Percentiles rank a stretch among this genome's conserved stretches.
Evolutionary conservation across 1,139 yeast genomes (phyloP).

Genomic region (Pneumocystis jirovecii): DNA sequence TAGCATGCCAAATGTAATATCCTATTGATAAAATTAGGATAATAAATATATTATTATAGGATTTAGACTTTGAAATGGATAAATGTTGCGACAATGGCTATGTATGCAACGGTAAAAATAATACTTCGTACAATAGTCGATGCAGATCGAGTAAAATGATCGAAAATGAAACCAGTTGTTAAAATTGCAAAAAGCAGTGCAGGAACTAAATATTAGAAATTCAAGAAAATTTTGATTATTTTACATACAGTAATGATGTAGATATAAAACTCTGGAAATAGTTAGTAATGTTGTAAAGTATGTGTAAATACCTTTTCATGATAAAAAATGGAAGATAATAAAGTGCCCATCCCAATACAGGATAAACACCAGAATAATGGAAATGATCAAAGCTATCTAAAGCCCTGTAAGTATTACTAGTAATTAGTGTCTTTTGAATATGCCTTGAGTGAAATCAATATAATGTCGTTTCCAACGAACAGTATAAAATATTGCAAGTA

Average conservation of each 20-base stretch:
- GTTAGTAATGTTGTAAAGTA: neutral
- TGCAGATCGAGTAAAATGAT: constrained; percentile 36
- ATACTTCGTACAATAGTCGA: constrained; percentile 22
- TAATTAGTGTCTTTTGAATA: constrained; percentile 10
- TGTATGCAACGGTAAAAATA: constrained; percentile 35
- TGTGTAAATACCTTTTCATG: constrained; percentile 53
- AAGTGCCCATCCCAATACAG: constrained; percentile 88
- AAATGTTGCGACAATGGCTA: constrained; percentile 50
- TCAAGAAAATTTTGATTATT: neutral
- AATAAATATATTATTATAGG: neutral
- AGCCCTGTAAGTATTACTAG: neutral
- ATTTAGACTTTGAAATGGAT: constrained; percentile 38
- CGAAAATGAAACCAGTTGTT: constrained; percentile 61
- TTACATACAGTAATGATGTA: constrained; percentile 58
- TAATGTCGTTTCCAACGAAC: constrained; percentile 91
- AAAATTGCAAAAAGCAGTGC: constrained; percentile 91
- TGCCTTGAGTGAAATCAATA: constrained; percentile 41
- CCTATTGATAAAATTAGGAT: constrained; percentile 17
- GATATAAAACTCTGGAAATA: constrained; percentile 51
- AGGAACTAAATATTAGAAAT: constrained; percentile 33
- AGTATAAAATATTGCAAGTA: constrained; percentile 41
- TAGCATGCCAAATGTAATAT: constrained; percentile 78
- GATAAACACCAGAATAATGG: constrained; percentile 72
- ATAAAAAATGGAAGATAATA: constrained; percentile 81
- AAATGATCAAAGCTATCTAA: constrained; percentile 25